Conservation (phyloP, 345 rosid species). For the Populus nigra region DNA sequence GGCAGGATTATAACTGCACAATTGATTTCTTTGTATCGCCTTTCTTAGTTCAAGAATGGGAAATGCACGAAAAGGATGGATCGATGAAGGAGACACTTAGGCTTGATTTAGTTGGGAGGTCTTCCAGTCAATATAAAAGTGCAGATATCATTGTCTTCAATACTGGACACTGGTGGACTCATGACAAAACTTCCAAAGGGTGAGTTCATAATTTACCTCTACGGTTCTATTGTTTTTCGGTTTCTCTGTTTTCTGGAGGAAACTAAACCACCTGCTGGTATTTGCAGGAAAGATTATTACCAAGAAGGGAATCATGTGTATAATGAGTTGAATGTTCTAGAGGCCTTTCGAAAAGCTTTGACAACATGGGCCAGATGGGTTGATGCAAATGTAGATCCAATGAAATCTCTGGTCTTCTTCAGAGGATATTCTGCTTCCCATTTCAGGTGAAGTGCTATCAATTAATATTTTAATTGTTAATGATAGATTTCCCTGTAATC, state of each 20-base stretch:
- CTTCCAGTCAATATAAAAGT: slow-evolving; percentile 60
- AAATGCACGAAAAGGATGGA: slow-evolving; percentile 53
- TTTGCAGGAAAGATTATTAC: slow-evolving; percentile 80
- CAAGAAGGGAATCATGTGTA: slow-evolving; percentile 89
- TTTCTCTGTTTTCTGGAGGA: background rate
- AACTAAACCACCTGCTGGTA: slow-evolving; percentile 4
- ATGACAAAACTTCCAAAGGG: slow-evolving; percentile 94
- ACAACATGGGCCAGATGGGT: slow-evolving; percentile 95
- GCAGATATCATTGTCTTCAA: slow-evolving; percentile 84
- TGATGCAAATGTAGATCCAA: slow-evolving; percentile 67
- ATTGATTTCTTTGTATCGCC: slow-evolving; percentile 90
- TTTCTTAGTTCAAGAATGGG: slow-evolving; percentile 95
- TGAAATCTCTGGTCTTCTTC: slow-evolving; percentile 68
- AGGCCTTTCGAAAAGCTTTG: slow-evolving; percentile 85
- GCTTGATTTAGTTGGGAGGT: slow-evolving; percentile 78
- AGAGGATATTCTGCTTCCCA: slow-evolving; percentile 94
- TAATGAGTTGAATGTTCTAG: slow-evolving; percentile 69
- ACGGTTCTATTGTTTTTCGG: background rate
- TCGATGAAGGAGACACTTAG: slow-evolving; percentile 72
- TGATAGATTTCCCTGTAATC: background rate
- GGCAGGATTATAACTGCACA: slow-evolving; percentile 70
- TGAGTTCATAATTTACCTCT: slow-evolving; percentile 18
- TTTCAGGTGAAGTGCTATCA: slow-evolving; percentile 59
- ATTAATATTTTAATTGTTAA: background rate
- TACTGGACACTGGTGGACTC: slow-evolving; percentile 99